Base-by-base conservation (phyloP, 164 flowering plant species). In the Cinnamomum chago region DNA sequence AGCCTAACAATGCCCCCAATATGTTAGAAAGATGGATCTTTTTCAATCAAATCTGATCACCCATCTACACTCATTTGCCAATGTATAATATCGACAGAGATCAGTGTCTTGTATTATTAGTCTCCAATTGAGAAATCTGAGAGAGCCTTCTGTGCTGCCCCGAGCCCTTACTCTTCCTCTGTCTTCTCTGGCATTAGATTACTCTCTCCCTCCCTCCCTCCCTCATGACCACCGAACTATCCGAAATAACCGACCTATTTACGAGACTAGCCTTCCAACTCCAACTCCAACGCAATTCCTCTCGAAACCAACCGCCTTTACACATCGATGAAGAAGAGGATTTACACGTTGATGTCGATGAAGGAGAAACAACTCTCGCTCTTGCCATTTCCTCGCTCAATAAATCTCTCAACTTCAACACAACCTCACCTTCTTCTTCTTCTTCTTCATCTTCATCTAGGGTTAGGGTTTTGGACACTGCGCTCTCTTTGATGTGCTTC, bases 401-500 rank as follows among this genome's bases (percentile, higher is more conserved):
- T 75, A 83, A 76, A 47, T 83, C 90, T 28, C 86, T 91, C 67
- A 88, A 89, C 77, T 81, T 78, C 73, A 76, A 62, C 35, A 79
- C 77, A 7, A 51, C 70, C 30, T 12, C 47, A 20, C n/a, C 18
- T 10, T 17, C 69, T 13, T 27, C 69, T 4, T 65, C 62, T 58
- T 64, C 67, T 3, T 55, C 60, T 3, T 55, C 60, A 2, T 13
- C 60, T 15, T 55, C 60, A 55, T 78, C 90, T 74, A 75, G 86
- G 74, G 82, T 85, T 86, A 80, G 83, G 83, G 82, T 91, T 84
- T 81, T 91, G 82, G 90, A 90, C 77, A 77, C 94, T 14, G 92
- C 90, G 5, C 86, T 92, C 13, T 89, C 95, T 20, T 83, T 87
- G 73, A 81, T 91, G 88, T 81, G 92, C 83, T 88, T 88, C 88